Conservation (phyloP, 2,329 filamentous ascomycete genomes). For the Epichloe sylvatica region DNA sequence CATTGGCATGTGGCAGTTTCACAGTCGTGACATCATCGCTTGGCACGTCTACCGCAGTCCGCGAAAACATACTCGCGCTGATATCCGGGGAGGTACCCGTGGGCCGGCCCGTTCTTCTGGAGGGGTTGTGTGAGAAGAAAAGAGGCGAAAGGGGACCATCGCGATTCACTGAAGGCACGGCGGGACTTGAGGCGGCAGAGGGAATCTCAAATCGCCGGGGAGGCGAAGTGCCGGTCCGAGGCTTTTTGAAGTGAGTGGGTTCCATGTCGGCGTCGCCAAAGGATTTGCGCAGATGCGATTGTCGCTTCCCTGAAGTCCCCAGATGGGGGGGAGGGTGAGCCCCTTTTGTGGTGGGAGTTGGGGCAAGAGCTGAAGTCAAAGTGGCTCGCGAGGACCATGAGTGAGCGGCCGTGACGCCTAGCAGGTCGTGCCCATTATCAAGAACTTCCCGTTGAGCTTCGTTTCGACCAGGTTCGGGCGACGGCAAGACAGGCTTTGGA, state of each 20-base stretch:
- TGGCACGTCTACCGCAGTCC: conserved; percentile 27
- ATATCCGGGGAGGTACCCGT: conserved; percentile 27
- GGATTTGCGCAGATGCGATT: conserved; percentile 9
- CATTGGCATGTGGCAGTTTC: conserved; percentile 39
- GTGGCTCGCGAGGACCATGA: background rate
- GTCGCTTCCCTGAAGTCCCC: conserved; percentile 14
- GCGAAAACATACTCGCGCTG: conserved; percentile 32
- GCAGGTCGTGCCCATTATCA: conserved; percentile 9
- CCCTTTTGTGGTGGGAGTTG: background rate
- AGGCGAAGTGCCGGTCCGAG: conserved; percentile 31
- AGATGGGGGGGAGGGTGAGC: background rate
- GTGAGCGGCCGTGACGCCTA: conserved; percentile 5
- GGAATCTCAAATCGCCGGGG: conserved; percentile 32
- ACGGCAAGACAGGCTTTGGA: conserved; percentile 1
- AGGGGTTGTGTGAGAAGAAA: conserved; percentile 35
- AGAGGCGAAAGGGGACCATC: conserved; percentile 34
- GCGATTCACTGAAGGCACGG: conserved; percentile 9
- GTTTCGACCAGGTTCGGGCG: conserved; percentile 5
- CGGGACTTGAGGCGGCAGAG: conserved; percentile 12
- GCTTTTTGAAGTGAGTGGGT: conserved; percentile 30
- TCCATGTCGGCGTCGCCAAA: conserved; percentile 18
- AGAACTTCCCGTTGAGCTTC: conserved; percentile 3
- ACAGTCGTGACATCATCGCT: conserved; percentile 36
- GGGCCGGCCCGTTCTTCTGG: conserved; percentile 23
- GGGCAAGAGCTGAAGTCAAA: background rate